Conservation (phyloP, 2,329 filamentous ascomycete species). For the Apiospora arundinis region DNA sequence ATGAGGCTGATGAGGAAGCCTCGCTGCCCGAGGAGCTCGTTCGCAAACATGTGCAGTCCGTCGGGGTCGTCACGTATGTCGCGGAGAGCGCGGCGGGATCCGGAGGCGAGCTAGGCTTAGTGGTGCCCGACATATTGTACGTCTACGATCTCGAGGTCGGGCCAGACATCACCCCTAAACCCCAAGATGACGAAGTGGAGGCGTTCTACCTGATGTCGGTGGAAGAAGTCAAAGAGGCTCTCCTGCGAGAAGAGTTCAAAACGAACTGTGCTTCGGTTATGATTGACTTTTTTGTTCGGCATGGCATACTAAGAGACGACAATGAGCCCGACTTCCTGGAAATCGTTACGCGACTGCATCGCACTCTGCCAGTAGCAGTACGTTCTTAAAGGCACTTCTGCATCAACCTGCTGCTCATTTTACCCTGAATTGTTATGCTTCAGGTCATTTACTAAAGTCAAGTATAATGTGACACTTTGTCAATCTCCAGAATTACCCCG, state of each 20-base stretch:
- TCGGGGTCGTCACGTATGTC: slow-evolving; percentile 71
- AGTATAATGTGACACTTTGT: background rate
- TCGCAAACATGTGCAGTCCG: slow-evolving; percentile 53
- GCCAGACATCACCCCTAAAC: slow-evolving; percentile 59
- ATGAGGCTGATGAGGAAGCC: slow-evolving; percentile 75
- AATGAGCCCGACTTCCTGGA: slow-evolving; percentile 72
- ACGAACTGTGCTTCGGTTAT: slow-evolving; percentile 73
- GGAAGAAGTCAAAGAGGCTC: slow-evolving; percentile 56
- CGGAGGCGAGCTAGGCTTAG: slow-evolving; percentile 65
- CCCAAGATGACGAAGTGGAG: slow-evolving; percentile 67
- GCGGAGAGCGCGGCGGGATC: slow-evolving; percentile 66
- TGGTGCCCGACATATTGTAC: slow-evolving; percentile 74
- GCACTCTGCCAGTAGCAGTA: slow-evolving; percentile 30
- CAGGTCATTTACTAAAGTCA: background rate
- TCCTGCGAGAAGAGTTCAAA: slow-evolving; percentile 71
- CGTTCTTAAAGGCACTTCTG: no score
- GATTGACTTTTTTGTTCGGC: slow-evolving; percentile 75
- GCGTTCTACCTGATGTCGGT: slow-evolving; percentile 63
- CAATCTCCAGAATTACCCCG: background rate
- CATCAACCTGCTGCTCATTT: no score
- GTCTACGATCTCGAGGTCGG: slow-evolving; percentile 72
- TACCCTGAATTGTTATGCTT: no score
- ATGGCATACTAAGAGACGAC: slow-evolving; percentile 68
- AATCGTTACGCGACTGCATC: slow-evolving; percentile 50
- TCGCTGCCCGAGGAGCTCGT: slow-evolving; percentile 67